Evolutionary conservation across 2,329 filamentous ascomycete genomes (phyloP).

Genomic region (Fusarium sp.): DNA sequence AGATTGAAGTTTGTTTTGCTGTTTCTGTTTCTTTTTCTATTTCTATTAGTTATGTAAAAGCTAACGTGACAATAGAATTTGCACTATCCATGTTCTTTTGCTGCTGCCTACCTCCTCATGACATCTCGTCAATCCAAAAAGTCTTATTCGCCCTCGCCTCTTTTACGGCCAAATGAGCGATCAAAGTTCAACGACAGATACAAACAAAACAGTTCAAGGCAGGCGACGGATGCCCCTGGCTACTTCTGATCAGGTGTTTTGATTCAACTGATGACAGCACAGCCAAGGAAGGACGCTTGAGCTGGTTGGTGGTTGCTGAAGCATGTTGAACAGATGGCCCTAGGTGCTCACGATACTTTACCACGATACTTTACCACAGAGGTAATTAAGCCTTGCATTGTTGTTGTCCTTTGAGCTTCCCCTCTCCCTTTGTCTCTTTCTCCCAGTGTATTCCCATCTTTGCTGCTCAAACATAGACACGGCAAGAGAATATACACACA

Average conservation of each 20-base stretch:
- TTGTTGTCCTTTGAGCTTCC: neutral
- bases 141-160: constrained; percentile 29
- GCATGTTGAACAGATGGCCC: neutral
- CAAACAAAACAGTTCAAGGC: neutral
- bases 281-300: constrained; percentile 21
- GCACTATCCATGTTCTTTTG: neutral
- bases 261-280: constrained; percentile 14
- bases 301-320: constrained; percentile 7
- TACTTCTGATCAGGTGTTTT: constrained; percentile 20
- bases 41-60: neutral
- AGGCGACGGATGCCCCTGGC: constrained; percentile 8
- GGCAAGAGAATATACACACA: neutral
- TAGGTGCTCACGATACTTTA: too few relatives aligned
- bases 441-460: neutral
- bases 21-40: neutral
- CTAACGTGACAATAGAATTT: constrained; percentile 3
- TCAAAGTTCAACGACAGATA: constrained; percentile 17
- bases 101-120: neutral
- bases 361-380: neutral
- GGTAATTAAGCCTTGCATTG: neutral
- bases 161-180: constrained; percentile 28
- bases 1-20: constrained; percentile 14
- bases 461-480: neutral
- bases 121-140: neutral
- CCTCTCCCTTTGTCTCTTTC: neutral